Base-by-base conservation (phyloP, 1,284 basidiomycete species). In the Pseudozyma thailandica region DNA sequence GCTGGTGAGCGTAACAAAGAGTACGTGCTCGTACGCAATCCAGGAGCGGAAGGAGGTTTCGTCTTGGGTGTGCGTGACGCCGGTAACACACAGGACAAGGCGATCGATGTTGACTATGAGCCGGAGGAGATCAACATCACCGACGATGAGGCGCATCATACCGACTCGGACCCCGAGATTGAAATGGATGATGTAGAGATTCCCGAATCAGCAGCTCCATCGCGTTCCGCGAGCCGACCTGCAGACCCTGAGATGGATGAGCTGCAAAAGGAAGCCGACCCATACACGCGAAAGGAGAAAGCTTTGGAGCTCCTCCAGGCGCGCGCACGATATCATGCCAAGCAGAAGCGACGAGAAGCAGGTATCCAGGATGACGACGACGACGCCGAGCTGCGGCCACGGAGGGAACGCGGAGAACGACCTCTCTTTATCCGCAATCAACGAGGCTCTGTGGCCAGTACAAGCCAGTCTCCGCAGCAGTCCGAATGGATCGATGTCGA, bases 1-100 rank as follows among this genome's bases (percentile, higher is more conserved):
- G 95, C 95, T 0, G 93, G 93, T 65, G 93, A 96, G 84, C 86
- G 95, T 53, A 98, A 97, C 80, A 90, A 89, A 79, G 90, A 97
- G 83, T 99, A 99, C 83, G 87, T 98, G 6, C 86, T 99, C 41
- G 87, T 98, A 46, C 94, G 94, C 86, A 94, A 94, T 30, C 90
- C 92, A 76, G 74, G 70, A 6, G 88, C 89, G 27, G 90, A 89
- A 27, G 93, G 93, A 2, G 96, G 96, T 0, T 99, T 94, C 91
- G 89, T 95, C 23, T 85, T 99, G 21, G 96, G 95, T 1, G 90
- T 97, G 26, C 87, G 89, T 37, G 89, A 94, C 37, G 71, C 90
- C 90, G 88, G 93, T 79, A 3, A 69, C 5, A 91, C 88, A 4
- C 86, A 87, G 57, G 87, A 89, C 39, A 93, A 92, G 75, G 94